These are phyloP conservation scores for Selenicereus undatus DNA, from an alignment of 148 eudicot species.

Conservation along the genomic window DNA sequence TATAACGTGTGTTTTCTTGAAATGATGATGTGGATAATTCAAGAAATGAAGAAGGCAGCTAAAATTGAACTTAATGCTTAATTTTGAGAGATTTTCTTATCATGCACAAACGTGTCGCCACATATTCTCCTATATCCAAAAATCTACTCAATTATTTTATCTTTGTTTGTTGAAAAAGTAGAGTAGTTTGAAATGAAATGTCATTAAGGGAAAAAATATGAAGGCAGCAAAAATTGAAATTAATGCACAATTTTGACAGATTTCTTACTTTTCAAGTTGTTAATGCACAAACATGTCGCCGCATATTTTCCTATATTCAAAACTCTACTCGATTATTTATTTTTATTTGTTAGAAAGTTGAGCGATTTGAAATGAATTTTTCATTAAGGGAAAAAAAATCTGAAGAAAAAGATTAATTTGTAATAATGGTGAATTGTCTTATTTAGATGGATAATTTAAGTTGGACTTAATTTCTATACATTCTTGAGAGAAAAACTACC, in stretches of 20 bases:
- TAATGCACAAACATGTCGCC: constrained; percentile 53
- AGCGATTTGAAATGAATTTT: too few species aligned
- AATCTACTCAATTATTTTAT: not conserved
- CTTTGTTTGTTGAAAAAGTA: too few species aligned
- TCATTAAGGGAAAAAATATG: too few species aligned
- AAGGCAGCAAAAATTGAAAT: too few species aligned
- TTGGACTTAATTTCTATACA: too few species aligned
- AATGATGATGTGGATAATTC: constrained; percentile 23
- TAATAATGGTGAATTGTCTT: too few species aligned
- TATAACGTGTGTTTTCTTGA: not conserved
- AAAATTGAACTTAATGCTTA: not conserved
- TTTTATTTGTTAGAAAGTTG: too few species aligned
- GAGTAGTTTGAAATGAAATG: too few species aligned
- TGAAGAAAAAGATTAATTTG: too few species aligned
- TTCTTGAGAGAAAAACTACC: too few species aligned
- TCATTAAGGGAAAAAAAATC: too few species aligned
- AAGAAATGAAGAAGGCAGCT: not conserved
- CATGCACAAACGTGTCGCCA: constrained; percentile 56
- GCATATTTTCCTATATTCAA: constrained; percentile 30
- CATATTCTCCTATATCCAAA: constrained; percentile 28
- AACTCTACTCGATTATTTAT: not conserved
- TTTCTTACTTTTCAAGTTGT: not conserved
- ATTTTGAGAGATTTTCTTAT: not conserved
- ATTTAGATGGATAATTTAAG: too few species aligned
- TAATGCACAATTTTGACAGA: not conserved